phyloP scores from a whole-genome alignment of 768 basidiomycete genomes.

The Cystofilobasidium macerans region DNA sequence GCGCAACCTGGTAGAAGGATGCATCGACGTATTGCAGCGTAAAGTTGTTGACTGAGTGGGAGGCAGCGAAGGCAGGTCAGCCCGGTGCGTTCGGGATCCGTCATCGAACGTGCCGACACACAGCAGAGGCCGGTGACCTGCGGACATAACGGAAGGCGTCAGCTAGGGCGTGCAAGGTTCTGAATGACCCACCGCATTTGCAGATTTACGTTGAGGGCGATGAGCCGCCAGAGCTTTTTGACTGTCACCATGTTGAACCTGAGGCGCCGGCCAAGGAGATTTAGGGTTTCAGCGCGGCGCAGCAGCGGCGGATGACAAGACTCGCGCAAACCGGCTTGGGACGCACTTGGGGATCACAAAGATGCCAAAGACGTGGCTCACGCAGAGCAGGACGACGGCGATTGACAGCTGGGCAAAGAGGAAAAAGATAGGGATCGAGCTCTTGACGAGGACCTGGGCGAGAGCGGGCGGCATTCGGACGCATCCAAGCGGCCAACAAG shows the following conservation, averaged over 20 bases:
- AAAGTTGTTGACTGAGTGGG: slow-evolving; percentile 49
- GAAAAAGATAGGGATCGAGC: slow-evolving; percentile 72
- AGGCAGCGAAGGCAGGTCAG: slow-evolving; percentile 24
- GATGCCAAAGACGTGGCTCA: slow-evolving; percentile 34
- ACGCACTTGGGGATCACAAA: slow-evolving; percentile 20
- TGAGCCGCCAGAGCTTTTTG: slow-evolving; percentile 64
- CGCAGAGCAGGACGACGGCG: slow-evolving; percentile 61
- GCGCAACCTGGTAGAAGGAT: slow-evolving; percentile 85
- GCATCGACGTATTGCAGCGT: slow-evolving; percentile 89
- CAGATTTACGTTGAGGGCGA: slow-evolving; percentile 55
- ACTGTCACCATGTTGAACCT: slow-evolving; percentile 54
- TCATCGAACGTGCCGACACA: background rate
- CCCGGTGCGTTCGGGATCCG: background rate
- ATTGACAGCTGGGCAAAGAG: slow-evolving; percentile 68
- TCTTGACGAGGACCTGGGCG: slow-evolving; percentile 56
- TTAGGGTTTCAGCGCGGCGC: slow-evolving; percentile 35
- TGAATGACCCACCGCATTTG: background rate
- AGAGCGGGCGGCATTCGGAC: background rate
- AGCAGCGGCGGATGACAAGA: background rate
- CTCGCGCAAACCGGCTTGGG: background rate
- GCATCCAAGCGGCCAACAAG: background rate
- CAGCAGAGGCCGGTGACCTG: slow-evolving; percentile 5
- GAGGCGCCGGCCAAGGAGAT: slow-evolving; percentile 57
- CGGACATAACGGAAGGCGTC: background rate
- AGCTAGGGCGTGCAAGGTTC: background rate